A percentile compares a stretch with the other conserved stretches of the same genome.
Evolutionary conservation across 345 rosid genomes (phyloP).

Genomic region (Aquilaria yunnanensis): DNA sequence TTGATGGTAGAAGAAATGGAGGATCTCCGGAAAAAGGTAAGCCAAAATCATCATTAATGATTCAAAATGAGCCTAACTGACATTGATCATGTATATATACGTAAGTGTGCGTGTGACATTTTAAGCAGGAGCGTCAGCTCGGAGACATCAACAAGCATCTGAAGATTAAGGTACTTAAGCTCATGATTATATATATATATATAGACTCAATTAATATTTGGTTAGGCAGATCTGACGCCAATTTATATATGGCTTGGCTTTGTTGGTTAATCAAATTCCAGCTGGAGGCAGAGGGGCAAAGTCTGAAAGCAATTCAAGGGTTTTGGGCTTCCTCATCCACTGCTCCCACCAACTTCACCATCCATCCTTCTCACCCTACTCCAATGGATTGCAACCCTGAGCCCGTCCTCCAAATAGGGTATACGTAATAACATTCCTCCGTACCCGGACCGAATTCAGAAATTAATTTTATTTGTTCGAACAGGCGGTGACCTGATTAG

Average conservation of each 20-base stretch:
- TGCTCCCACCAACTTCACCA: slow-evolving; percentile 35
- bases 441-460: no score
- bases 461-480: no score
- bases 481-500: no score
- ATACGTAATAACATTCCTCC: background rate
- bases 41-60: background rate
- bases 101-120: no score
- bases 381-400: slow-evolving; percentile 51
- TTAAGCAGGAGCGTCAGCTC: slow-evolving; percentile 72
- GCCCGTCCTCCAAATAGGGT: slow-evolving; percentile 81
- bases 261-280: slow-evolving; percentile 17
- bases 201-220: background rate
- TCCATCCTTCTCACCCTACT: slow-evolving; percentile 41
- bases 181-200: background rate
- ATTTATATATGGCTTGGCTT: background rate
- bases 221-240: background rate
- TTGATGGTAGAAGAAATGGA: slow-evolving; percentile 82
- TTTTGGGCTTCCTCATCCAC: slow-evolving; percentile 44
- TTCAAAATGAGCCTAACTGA: no score
- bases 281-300: slow-evolving; percentile 67
- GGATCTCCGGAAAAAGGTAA: slow-evolving; percentile 72
- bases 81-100: no score
- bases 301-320: slow-evolving; percentile 44
- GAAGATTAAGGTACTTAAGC: slow-evolving; percentile 46
- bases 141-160: slow-evolving; percentile 90